Evolutionary conservation across 1,284 basidiomycete species (phyloP).

Genomic region (Phlebopus sp.): DNA sequence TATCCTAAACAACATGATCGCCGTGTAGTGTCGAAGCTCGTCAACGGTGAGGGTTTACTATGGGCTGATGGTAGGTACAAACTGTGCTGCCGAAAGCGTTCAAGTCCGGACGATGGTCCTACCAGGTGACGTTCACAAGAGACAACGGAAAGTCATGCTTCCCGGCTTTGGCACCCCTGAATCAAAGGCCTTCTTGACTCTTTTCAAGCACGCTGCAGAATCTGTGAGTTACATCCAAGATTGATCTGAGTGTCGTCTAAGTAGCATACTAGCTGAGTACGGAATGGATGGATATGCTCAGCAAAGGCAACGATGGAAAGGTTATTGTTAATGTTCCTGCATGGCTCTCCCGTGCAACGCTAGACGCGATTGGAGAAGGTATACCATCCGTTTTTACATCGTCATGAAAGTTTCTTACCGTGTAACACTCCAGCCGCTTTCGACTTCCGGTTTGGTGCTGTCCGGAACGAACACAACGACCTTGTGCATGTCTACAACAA

Average conservation of each 20-base stretch:
- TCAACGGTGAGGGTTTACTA: conserved; percentile 36
- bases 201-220: conserved; percentile 32
- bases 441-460: conserved; percentile 38
- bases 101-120: background rate
- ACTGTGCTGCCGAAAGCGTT: background rate
- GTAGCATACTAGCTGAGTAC: conserved; percentile 37
- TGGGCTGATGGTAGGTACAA: conserved; percentile 39
- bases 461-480: conserved; percentile 36
- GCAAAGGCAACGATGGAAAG: conserved; percentile 24
- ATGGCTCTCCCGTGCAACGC: conserved; percentile 40
- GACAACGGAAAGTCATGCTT: conserved; percentile 43
- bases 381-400: conserved; percentile 7
- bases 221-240: conserved; percentile 14
- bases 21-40: conserved; percentile 29
- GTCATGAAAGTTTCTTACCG: background rate
- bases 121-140: conserved; percentile 42
- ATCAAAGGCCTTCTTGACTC: conserved; percentile 34
- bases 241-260: conserved; percentile 15
- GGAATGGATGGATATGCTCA: conserved; percentile 45
- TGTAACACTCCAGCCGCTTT: conserved; percentile 37
- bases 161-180: conserved; percentile 43
- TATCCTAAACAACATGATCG: conserved; percentile 38
- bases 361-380: conserved; percentile 49
- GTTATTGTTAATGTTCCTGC: conserved; percentile 39
- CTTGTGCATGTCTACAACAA: conserved; percentile 33